Evolutionary conservation across 176 grass and related monocot species (phyloP).

Genomic region (Elaeis guineensis): DNA sequence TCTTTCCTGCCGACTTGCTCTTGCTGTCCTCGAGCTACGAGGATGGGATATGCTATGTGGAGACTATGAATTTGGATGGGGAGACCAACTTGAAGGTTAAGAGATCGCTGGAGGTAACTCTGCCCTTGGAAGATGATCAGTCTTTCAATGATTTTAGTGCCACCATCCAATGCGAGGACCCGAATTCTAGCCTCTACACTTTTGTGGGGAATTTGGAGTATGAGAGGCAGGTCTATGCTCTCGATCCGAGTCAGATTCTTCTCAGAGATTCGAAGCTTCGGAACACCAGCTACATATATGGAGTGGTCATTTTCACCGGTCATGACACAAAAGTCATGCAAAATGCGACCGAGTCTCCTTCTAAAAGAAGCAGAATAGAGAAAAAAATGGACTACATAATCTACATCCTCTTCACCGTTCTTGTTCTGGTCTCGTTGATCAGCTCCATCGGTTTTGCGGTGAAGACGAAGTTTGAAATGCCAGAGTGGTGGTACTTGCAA

Average conservation of each 20-base stretch:
- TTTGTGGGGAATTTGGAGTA: conserved; percentile 2
- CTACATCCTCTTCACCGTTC: too few relatives aligned
- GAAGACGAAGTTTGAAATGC: too few relatives aligned
- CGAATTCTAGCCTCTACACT: conserved; percentile 14
- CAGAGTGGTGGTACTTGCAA: too few relatives aligned
- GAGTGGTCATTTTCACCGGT: too few relatives aligned
- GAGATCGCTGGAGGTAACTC: neutral
- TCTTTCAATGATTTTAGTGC: neutral
- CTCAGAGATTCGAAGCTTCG: too few relatives aligned
- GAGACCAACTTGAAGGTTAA: conserved; percentile 3
- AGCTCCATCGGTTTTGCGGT: too few relatives aligned
- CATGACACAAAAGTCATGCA: conserved; percentile 82
- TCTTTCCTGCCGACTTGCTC: neutral
- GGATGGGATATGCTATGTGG: conserved; percentile 73
- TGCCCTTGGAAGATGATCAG: neutral
- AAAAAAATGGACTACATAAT: conserved; percentile 74
- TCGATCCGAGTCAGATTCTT: neutral
- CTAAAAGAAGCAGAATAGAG: conserved; percentile 93
- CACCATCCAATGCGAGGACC: conserved; percentile 41
- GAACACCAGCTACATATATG: too few relatives aligned
- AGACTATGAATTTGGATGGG: conserved; percentile 6
- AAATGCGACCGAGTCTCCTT: conserved; percentile 80
- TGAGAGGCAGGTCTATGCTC: neutral
- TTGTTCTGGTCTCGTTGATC: too few relatives aligned
- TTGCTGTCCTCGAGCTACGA: conserved; percentile 26